phyloP scores from a whole-genome alignment of 768 basidiomycete genomes.

The Hortiboletus campestris region DNA sequence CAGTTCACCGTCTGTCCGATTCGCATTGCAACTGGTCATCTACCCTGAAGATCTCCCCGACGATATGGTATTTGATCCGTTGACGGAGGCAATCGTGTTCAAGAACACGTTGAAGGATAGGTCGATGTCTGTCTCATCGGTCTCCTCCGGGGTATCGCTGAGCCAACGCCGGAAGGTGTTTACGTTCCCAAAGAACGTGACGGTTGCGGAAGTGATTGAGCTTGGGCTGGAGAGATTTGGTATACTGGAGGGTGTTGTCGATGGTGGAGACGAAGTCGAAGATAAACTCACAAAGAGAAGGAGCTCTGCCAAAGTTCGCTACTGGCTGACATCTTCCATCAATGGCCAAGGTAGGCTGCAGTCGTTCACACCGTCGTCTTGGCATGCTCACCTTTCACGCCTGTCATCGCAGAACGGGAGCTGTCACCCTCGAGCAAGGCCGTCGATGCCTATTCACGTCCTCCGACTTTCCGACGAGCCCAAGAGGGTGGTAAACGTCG shows the following conservation, averaged over 20 bases:
- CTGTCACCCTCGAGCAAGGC: conserved; percentile 79
- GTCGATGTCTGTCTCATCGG: conserved; percentile 37
- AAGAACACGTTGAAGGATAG: conserved; percentile 67
- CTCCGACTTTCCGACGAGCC: conserved; percentile 66
- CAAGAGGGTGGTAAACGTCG: conserved; percentile 70
- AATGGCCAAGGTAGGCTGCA: conserved; percentile 60
- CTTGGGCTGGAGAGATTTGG: conserved; percentile 90
- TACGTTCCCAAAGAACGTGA: conserved; percentile 90
- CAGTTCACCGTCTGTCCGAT: conserved; percentile 79
- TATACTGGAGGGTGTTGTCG: conserved; percentile 94
- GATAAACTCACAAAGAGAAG: conserved; percentile 83
- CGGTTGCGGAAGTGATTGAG: conserved; percentile 96
- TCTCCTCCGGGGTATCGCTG: conserved; percentile 55
- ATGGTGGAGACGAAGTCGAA: conserved; percentile 97
- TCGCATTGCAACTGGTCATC: conserved; percentile 83
- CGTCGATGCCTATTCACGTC: conserved; percentile 76
- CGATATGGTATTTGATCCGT: conserved; percentile 90
- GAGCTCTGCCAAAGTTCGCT: conserved; percentile 76
- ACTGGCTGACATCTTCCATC: conserved; percentile 63
- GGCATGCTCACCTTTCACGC: conserved; percentile 6
- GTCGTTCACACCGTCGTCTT: not conserved
- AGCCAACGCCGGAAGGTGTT: conserved; percentile 77
- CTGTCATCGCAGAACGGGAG: conserved; percentile 58
- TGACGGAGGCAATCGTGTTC: conserved; percentile 92
- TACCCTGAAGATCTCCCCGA: conserved; percentile 91